These are phyloP conservation scores for Fusarium longipes DNA, from an alignment of 2,329 filamentous ascomycete species.

Conservation along the genomic window DNA sequence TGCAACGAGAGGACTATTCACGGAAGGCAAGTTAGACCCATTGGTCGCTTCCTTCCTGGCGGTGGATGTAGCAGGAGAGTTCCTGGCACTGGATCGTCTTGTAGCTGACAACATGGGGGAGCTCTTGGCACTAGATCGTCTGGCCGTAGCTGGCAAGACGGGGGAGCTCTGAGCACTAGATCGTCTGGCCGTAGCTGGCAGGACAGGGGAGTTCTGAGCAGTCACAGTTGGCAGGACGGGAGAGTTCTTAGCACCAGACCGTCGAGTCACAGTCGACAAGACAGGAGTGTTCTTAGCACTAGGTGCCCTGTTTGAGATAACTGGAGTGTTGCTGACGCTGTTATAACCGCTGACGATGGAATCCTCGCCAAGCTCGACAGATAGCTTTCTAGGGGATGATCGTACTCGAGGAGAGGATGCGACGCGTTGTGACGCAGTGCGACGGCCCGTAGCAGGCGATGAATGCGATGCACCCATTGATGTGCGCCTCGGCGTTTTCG, in stretches of 20 bases:
- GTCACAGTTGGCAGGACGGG: neutral
- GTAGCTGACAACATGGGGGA: neutral
- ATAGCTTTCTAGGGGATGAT: constrained; percentile 6
- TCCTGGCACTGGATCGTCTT: neutral
- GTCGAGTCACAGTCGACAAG: neutral
- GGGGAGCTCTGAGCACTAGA: neutral
- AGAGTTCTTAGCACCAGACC: neutral
- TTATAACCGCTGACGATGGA: neutral
- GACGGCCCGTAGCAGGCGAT: neutral
- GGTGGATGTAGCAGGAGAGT: neutral
- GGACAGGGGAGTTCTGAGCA: neutral
- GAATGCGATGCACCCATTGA: neutral
- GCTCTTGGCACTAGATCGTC: neutral
- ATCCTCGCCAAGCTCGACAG: neutral
- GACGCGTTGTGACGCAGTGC: neutral
- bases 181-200: neutral
- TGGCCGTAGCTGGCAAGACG: neutral
- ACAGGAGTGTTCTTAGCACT: neutral
- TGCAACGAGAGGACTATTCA: neutral
- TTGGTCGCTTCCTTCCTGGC: neutral
- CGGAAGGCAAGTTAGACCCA: neutral
- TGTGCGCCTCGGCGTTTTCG: neutral
- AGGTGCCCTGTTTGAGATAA: neutral
- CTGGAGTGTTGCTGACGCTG: neutral
- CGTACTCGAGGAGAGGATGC: neutral